Evolutionary conservation across 495 filamentous ascomycete genomes (phyloP).

Genomic region (Penicillium tannophilum): DNA sequence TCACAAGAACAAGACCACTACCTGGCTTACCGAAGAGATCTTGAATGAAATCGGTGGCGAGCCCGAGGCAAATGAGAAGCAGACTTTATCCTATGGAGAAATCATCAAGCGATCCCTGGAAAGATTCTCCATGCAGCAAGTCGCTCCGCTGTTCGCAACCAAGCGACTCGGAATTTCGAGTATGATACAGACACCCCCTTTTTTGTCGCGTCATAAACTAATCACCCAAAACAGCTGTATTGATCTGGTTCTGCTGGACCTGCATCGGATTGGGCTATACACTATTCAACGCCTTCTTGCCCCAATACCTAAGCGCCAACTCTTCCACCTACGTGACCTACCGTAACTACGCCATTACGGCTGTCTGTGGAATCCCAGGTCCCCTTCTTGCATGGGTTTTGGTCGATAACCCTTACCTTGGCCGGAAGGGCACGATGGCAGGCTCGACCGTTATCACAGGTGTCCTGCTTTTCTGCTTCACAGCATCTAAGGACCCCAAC

Average conservation of each 20-base stretch:
- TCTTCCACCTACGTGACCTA: constrained; percentile 48
- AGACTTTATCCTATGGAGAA: constrained; percentile 37
- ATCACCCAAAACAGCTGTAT: constrained; percentile 22
- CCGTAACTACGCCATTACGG: constrained; percentile 57
- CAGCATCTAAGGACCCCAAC: constrained; percentile 40
- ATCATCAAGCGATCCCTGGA: constrained; percentile 48
- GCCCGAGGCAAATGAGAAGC: constrained; percentile 30
- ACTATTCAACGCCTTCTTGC: constrained; percentile 54
- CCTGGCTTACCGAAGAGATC: constrained; percentile 50
- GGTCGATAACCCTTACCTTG: constrained; percentile 53
- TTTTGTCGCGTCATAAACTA: not conserved
- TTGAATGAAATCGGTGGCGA: constrained; percentile 49
- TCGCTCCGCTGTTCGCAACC: constrained; percentile 50
- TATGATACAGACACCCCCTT: constrained; percentile 14
- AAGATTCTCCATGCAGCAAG: constrained; percentile 49
- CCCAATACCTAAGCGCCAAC: constrained; percentile 47
- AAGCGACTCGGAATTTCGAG: constrained; percentile 44
- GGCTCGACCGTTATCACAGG: constrained; percentile 50
- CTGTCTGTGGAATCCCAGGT: constrained; percentile 55
- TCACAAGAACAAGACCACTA: constrained; percentile 47
- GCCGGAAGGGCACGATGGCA: constrained; percentile 58
- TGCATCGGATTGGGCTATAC: constrained; percentile 54
- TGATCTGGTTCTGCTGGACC: constrained; percentile 51
- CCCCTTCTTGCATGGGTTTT: constrained; percentile 48
- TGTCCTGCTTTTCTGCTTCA: constrained; percentile 56